Evolutionary conservation across 1,139 yeast genomes (phyloP).

Genomic region (Nematodospora anomalae): DNA sequence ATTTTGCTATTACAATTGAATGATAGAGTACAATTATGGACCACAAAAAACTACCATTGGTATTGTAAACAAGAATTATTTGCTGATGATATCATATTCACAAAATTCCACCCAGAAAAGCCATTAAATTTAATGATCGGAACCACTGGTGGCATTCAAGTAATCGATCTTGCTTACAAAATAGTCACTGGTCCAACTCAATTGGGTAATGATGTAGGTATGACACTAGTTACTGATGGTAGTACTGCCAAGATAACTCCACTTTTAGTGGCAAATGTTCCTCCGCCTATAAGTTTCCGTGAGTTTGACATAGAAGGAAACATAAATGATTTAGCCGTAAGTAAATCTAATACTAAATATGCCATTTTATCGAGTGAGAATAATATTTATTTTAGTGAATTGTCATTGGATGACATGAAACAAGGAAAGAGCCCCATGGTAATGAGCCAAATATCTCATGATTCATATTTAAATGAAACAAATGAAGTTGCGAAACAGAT

Average conservation of each 20-base stretch:
- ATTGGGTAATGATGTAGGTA: conserved; percentile 72
- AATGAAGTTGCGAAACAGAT: conserved; percentile 61
- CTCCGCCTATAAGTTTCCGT: conserved; percentile 88
- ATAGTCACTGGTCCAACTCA: conserved; percentile 68
- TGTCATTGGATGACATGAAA: conserved; percentile 31
- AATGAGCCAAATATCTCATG: conserved; percentile 32
- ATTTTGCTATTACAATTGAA: conserved; percentile 65
- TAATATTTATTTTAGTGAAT: conserved; percentile 24
- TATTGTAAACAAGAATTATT: conserved; percentile 78
- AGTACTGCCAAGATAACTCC: conserved; percentile 75
- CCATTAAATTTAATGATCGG: conserved; percentile 74
- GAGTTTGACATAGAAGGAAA: conserved; percentile 53
- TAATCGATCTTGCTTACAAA: conserved; percentile 68
- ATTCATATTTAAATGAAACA: conserved; percentile 28
- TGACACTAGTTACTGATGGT: conserved; percentile 83
- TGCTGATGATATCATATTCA: conserved; percentile 41
- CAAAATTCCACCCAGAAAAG: conserved; percentile 88
- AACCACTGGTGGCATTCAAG: conserved; percentile 48
- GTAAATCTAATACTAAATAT: conserved; percentile 55
- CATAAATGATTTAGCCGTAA: conserved; percentile 65
- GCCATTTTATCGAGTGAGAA: conserved; percentile 55
- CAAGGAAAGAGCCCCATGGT: conserved; percentile 50
- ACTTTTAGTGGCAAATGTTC: conserved; percentile 79
- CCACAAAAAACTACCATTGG: conserved; percentile 94
- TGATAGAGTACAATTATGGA: conserved; percentile 79